phyloP scores from a whole-genome alignment of 257 asterid species.

The Asclepias syriaca region DNA sequence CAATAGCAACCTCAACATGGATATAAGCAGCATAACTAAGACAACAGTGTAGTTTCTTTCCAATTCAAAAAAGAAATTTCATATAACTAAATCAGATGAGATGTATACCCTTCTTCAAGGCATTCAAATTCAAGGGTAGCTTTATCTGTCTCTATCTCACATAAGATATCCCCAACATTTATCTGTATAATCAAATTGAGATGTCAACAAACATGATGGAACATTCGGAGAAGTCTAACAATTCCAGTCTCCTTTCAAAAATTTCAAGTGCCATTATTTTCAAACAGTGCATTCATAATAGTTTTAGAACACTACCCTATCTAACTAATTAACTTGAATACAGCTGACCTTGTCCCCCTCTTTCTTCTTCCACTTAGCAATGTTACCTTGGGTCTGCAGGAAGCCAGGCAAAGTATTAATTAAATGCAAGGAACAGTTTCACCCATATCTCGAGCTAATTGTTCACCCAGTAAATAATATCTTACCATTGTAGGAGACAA shows the following conservation, averaged over 20 bases:
- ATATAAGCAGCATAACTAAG: neutral
- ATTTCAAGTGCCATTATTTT: neutral
- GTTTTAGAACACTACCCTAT: constrained; percentile 2
- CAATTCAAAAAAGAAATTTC: neutral
- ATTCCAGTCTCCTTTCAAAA: neutral
- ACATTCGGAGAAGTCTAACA: constrained; percentile 8
- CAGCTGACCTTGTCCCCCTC: constrained; percentile 96
- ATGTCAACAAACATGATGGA: constrained; percentile 17
- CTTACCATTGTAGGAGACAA: constrained; percentile 98
- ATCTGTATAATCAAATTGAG: constrained; percentile 51
- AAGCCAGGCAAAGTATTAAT: constrained; percentile 16
- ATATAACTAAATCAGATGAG: constrained; percentile 15
- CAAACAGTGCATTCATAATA: neutral
- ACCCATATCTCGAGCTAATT: neutral
- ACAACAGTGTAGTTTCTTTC: neutral
- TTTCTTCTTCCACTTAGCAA: constrained; percentile 84
- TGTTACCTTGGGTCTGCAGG: constrained; percentile 89
- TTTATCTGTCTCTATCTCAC: constrained; percentile 97
- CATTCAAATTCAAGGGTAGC: constrained; percentile 95
- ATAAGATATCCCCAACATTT: constrained; percentile 86
- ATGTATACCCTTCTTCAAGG: constrained; percentile 89
- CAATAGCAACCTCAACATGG: neutral
- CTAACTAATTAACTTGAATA: constrained; percentile 14
- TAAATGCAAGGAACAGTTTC: neutral
- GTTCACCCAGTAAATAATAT: constrained; percentile 11